phyloP scores from a whole-genome alignment of 108 stramenopile species.

The Skeletonema grethae region DNA sequence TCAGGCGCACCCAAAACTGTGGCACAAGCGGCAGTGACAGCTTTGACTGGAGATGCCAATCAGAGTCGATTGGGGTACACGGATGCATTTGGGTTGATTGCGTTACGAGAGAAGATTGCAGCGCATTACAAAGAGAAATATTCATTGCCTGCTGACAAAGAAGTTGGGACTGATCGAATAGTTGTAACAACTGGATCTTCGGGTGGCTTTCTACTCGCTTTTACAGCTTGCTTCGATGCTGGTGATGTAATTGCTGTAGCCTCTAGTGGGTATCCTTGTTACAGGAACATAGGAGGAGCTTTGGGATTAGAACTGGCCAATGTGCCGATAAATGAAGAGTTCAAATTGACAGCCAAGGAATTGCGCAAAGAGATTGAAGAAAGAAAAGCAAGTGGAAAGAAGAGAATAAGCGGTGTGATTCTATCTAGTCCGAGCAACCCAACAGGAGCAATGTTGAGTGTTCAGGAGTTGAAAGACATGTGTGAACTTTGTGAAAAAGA shows the following conservation, averaged over 20 bases:
- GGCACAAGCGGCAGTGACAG: constrained; percentile 67
- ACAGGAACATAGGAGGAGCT: constrained; percentile 88
- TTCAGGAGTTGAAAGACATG: constrained; percentile 75
- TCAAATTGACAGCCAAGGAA: constrained; percentile 85
- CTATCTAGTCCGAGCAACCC: constrained; percentile 86
- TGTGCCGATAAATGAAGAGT: constrained; percentile 71
- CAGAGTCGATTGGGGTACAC: constrained; percentile 83
- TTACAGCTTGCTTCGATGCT: constrained; percentile 85
- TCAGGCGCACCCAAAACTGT: constrained; percentile 78
- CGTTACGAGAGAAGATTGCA: constrained; percentile 71
- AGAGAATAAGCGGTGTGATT: constrained; percentile 80
- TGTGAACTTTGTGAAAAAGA: constrained; percentile 81
- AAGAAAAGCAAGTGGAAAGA: constrained; percentile 40
- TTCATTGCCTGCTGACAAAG: constrained; percentile 17
- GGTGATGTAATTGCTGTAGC: constrained; percentile 87
- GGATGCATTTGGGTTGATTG: constrained; percentile 84
- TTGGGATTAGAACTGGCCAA: constrained; percentile 71
- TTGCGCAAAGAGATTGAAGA: constrained; percentile 56
- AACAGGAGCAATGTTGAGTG: constrained; percentile 87
- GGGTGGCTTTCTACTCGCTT: constrained; percentile 88
- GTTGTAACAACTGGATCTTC: constrained; percentile 90
- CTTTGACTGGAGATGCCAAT: constrained; percentile 35
- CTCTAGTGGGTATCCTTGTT: constrained; percentile 89
- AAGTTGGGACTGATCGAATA: constrained; percentile 53
- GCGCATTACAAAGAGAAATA: constrained; percentile 71